Base-by-base conservation (phyloP, 2,329 filamentous ascomycete species). In the Pseudonectria buxi region DNA sequence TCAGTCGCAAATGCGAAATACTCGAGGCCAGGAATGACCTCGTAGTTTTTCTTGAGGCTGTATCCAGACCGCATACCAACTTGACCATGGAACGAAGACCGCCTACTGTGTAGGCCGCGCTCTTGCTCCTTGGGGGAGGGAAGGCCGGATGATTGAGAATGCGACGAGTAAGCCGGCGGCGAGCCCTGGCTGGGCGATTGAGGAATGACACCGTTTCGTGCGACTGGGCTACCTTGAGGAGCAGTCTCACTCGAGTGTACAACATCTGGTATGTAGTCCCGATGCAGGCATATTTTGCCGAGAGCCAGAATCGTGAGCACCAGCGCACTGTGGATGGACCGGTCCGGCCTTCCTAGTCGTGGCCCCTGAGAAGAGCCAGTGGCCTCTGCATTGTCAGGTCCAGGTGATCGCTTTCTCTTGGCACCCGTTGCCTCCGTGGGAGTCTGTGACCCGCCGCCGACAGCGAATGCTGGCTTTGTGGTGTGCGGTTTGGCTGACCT, bases 1-100 rank as follows among this genome's bases (percentile, higher is more conserved):
- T 92, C 83, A 1, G 83, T 83, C 3, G 88, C 90, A 42, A 85
- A 81, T 1, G 85, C 84, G 57, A 89, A 95, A 56, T 95, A 95
- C 22, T 88, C 83, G 39, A 96, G 67, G 0, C 92, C 92, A 1
- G 92, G 90, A 41, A 95, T 84, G 6, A 84, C 74, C 51, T 96
- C 88, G 33, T 92, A 71, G 54, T 94, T 95, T 48, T 64, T 64
- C 43, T 63, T 63, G 22, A 63, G 35, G 14, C 47, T 55, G 10
- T 49, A 53, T 4, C 57, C 57, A 9, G 45, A 36, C 14, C 58
- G 54, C 28, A 46, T 37, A 10, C 42, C 45, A 12, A 44, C 47
- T 2, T 47, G 41, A 2, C 61, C 68, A 50, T 79, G 69, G 28
- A 74, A 55, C 0, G 74, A 79, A 4, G 67, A 64, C 37, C 73